Percentiles rank a stretch among this genome's conserved stretches.
phyloP scores from a whole-genome alignment of 805 yeast species.

The Pichia manshurica region DNA sequence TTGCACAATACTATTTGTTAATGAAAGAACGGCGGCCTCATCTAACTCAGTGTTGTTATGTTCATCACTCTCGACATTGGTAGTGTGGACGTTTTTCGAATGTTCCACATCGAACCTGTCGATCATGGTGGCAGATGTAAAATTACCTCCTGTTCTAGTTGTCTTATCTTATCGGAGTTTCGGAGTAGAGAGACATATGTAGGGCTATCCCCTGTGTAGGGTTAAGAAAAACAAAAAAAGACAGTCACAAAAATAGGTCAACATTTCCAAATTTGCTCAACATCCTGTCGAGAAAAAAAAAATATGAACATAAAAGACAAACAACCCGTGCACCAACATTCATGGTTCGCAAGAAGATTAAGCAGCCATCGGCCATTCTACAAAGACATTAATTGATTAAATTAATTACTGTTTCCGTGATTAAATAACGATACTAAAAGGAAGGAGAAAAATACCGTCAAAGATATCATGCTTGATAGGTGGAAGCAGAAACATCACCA shows the following conservation, averaged over 20 bases:
- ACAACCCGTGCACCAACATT: too few relatives aligned
- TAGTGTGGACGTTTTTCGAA: not conserved
- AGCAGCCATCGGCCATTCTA: too few relatives aligned
- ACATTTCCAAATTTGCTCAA: not conserved
- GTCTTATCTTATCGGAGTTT: slow-evolving; percentile 4
- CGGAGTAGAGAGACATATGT: not conserved
- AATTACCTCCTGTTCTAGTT: not conserved
- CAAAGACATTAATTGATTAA: too few relatives aligned
- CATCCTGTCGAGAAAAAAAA: not conserved
- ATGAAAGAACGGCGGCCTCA: not conserved
- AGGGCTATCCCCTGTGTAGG: not conserved
- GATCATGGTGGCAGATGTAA: not conserved
- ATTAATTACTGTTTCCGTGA: too few relatives aligned
- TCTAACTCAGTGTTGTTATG: not conserved
- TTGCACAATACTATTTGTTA: slow-evolving; percentile 10
- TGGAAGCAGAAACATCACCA: slow-evolving; percentile 94
- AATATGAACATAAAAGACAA: not conserved
- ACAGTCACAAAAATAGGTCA: slow-evolving; percentile 15
- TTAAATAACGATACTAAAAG: too few relatives aligned
- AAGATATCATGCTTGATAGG: slow-evolving; percentile 71
- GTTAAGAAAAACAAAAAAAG: slow-evolving; percentile 14
- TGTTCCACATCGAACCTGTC: not conserved
- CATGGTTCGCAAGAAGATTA: too few relatives aligned
- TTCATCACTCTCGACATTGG: not conserved
- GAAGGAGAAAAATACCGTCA: too few relatives aligned